phyloP scores from a whole-genome alignment of 306 rosid genomes.

The Lotus japonicus region DNA sequence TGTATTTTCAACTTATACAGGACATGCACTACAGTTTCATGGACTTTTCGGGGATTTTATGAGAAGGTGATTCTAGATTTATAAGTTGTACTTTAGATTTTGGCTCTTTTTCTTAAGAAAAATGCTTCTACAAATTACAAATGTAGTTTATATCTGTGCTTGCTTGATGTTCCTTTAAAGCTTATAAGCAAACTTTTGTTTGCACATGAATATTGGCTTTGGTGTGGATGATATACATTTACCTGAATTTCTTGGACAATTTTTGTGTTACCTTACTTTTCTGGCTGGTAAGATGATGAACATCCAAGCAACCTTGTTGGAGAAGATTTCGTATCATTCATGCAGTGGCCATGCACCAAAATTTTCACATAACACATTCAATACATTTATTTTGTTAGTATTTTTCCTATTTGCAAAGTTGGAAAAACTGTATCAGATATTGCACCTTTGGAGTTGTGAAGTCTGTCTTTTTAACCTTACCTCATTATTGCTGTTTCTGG shows the following conservation, averaged over 20 bases:
- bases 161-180: not conserved
- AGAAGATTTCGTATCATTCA: not conserved
- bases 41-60: conserved; percentile 96
- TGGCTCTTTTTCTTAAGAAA: not conserved
- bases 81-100: not conserved
- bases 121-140: not conserved
- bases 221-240: conserved; percentile 9
- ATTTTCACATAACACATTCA: not conserved
- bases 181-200: not conserved
- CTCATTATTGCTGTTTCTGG: conserved; percentile 12
- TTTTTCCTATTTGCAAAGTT: not conserved
- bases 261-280: not conserved
- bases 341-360: not conserved
- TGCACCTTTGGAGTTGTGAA: conserved; percentile 10
- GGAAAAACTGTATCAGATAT: not conserved
- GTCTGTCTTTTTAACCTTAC: not conserved
- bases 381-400: not conserved
- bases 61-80: conserved; percentile 65
- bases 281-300: not conserved
- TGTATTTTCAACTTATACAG: conserved; percentile 41
- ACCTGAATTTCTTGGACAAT: not conserved
- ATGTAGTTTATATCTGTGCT: not conserved
- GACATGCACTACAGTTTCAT: conserved; percentile 98
- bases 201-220: not conserved
- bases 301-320: not conserved